Evolutionary conservation across 192 early-diverging fungal species (phyloP).

Genomic region (Coemansia sp.): DNA sequence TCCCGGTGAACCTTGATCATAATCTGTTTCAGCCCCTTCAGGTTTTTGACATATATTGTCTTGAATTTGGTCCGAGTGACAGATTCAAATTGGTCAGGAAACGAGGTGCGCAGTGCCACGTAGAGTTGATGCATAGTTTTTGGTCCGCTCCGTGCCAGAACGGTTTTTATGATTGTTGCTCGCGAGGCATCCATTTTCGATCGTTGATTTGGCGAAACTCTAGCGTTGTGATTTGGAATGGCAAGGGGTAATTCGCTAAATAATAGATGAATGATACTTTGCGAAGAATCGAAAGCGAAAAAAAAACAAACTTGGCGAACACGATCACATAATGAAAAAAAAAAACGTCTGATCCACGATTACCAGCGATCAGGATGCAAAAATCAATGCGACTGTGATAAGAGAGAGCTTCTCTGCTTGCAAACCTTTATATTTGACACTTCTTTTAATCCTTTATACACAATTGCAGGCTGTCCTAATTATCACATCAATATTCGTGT

Average conservation of each 20-base stretch:
- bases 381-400: not conserved
- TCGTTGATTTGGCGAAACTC: not conserved
- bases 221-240: not conserved
- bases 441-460: not conserved
- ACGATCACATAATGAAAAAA: not conserved
- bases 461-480: not conserved
- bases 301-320: too few relatives aligned
- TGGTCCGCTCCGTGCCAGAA: slow-evolving; percentile 36
- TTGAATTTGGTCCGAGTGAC: slow-evolving; percentile 40
- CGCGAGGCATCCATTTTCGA: slow-evolving; percentile 21
- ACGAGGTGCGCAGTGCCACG: slow-evolving; percentile 8
- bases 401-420: too few relatives aligned
- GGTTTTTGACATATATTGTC: slow-evolving; percentile 32
- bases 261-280: not conserved
- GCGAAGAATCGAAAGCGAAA: not conserved
- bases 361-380: not conserved
- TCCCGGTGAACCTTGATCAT: slow-evolving; percentile 22
- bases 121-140: slow-evolving; percentile 44
- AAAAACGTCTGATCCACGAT: not conserved
- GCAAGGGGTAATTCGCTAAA: not conserved
- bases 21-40: slow-evolving; percentile 39
- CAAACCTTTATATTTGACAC: too few relatives aligned
- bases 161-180: slow-evolving; percentile 38
- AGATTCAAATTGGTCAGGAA: slow-evolving; percentile 28
- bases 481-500: not conserved